Conservation (phyloP, 345 rosid genomes). For the Capsella bursapastoris region DNA sequence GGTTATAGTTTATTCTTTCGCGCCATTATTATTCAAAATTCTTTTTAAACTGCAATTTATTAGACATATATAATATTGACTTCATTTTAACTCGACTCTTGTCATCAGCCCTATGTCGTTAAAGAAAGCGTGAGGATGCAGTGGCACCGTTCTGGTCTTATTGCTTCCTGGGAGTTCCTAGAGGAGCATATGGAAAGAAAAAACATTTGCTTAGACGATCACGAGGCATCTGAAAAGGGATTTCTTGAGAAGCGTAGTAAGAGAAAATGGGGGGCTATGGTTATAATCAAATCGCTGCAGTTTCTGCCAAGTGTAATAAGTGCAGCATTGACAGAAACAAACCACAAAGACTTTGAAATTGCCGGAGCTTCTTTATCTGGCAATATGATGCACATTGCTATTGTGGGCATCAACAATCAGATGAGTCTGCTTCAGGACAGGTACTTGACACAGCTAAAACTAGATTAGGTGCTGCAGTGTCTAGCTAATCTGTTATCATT, state of each 20-base stretch:
- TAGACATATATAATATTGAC: conserved; percentile 23
- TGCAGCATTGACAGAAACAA: conserved; percentile 82
- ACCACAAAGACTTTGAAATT: conserved; percentile 59
- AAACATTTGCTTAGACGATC: conserved; percentile 59
- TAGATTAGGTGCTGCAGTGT: conserved; percentile 16
- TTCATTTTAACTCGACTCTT: conserved; percentile 37
- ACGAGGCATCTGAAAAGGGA: conserved; percentile 50
- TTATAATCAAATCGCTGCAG: conserved; percentile 92
- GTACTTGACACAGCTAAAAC: conserved; percentile 47
- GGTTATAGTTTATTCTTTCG: conserved; percentile 50
- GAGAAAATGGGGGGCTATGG: conserved; percentile 98
- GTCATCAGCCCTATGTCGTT: conserved; percentile 86
- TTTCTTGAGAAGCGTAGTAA: conserved; percentile 73
- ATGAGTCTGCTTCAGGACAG: conserved; percentile 99
- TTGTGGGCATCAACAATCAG: conserved; percentile 96
- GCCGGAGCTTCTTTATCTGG: conserved; percentile 61
- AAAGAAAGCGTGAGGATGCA: conserved; percentile 99
- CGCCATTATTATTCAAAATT: conserved; percentile 7
- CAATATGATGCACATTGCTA: conserved; percentile 96
- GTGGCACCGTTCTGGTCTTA: conserved; percentile 97
- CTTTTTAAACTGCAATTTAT: conserved; percentile 21
- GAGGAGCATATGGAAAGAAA: conserved; percentile 87
- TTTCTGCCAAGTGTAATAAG: conserved; percentile 69
- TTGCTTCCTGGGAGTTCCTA: conserved; percentile 98
- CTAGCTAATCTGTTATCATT: conserved; percentile 32